phyloP scores from a whole-genome alignment of 73 alveolate species.

The Paramecium sonneborni region DNA sequence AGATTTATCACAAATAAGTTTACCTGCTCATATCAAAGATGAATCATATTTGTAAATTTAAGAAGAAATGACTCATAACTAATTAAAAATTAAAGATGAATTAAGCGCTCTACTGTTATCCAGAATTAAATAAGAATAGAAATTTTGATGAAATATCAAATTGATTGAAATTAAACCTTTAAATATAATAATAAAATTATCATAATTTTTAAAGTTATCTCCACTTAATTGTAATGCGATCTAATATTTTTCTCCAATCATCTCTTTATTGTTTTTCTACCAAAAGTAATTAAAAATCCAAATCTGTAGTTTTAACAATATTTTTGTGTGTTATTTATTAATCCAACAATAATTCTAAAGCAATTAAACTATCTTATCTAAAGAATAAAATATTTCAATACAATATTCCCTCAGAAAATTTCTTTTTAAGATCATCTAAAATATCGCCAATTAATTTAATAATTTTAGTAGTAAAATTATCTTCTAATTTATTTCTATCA shows the following conservation, averaged over 20 bases:
- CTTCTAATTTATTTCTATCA: conserved; percentile 8
- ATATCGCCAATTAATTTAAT: neutral
- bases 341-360: neutral
- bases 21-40: neutral
- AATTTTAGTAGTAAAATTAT: neutral
- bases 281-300: neutral
- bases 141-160: neutral
- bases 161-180: neutral
- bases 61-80: neutral
- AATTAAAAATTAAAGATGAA: neutral
- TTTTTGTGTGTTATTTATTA: neutral
- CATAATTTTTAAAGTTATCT: conserved; percentile 8
- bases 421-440: neutral
- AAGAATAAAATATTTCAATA: neutral
- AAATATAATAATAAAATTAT: neutral
- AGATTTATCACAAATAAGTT: neutral
- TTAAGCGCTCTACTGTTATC: neutral
- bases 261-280: neutral
- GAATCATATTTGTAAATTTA: neutral
- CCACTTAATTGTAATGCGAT: neutral
- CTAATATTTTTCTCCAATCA: neutral
- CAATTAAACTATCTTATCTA: neutral
- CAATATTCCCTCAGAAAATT: neutral
- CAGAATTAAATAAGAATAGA: neutral
- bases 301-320: neutral